Evolutionary conservation across 371 early-diverging fungal species (phyloP), one percentile per base, ranked within the genome.

Genomic region (Chytridium lagenaria): DNA sequence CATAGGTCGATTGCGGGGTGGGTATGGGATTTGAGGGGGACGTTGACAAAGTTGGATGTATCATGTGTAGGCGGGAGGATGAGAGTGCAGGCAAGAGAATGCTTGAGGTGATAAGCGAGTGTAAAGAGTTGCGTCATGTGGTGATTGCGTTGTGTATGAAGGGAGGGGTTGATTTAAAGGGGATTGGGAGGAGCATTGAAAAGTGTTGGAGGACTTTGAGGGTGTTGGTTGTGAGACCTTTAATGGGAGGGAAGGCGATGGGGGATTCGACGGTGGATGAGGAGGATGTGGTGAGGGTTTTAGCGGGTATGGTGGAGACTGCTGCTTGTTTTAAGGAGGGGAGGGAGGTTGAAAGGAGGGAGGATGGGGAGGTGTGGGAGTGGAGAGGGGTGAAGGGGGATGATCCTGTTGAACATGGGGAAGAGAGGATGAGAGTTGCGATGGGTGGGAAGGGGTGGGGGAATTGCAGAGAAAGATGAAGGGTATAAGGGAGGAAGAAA

Each of bases 251-350:
- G 34, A 23, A 10, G 19, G 5, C 66, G 44, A 23, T 66, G 19
- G 66, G 44, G 39, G 66, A 66, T 30, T 66, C 66, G 66, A 66
- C 66, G 44, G 44, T 66, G 44, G 66, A 66, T 33, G 66, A 66
- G 23, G 66, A 66, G 44, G 66, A 66, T 37, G 66, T 66, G 23
- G 66, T 66, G 2, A 7, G 44, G 30, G 3, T 66, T 12, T 16
- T 66, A 3, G 39, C 26, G 39, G 40, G 26, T 15, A 40, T 44
- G 44, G 44, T 66, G 12, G 66, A 38, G 61, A 3, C 34, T 12
- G 37, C 36, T 3, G 61, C 16, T 2, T 36, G 55, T 10, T 5
- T 16, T 10, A 26, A 37, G 37, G 36, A 7, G 36, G 23, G 36
- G 61, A 61, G 36, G 57, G 44, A 55, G 30, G 30, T 15, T 55